phyloP scores from a whole-genome alignment of 2,329 filamentous ascomycete species.

The Tolypocladium sp. region DNA sequence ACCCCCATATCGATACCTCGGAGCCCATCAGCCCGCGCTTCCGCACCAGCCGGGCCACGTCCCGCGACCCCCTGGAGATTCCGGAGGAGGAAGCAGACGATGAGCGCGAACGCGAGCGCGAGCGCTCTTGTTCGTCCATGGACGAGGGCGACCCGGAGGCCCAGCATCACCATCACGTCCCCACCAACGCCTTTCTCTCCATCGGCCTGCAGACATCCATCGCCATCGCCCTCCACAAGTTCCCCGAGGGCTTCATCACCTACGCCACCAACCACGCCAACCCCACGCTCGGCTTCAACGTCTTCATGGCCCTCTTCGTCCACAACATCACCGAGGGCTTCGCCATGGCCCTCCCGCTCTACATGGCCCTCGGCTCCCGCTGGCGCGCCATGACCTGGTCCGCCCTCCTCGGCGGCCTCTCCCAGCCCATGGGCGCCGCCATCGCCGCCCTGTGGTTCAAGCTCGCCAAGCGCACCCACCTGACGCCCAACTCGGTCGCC shows the following conservation, averaged over 20 bases:
- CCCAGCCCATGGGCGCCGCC: conserved; percentile 77
- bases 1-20: conserved; percentile 14
- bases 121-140: conserved; percentile 15
- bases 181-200: conserved; percentile 84
- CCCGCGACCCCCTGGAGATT: conserved; percentile 25
- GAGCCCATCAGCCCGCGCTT: conserved; percentile 22
- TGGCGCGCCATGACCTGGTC: conserved; percentile 78
- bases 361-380: conserved; percentile 77
- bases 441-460: conserved; percentile 83
- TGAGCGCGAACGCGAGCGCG: conserved; percentile 12
- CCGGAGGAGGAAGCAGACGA: conserved; percentile 11
- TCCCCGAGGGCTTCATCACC: conserved; percentile 81
- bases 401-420: conserved; percentile 73
- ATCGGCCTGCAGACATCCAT: conserved; percentile 95
- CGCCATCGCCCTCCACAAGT: conserved; percentile 91
- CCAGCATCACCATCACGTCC: conserved; percentile 86
- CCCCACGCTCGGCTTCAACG: conserved; percentile 75
- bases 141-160: conserved; percentile 35
- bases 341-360: conserved; percentile 83
- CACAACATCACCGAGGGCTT: conserved; percentile 99
- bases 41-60: conserved; percentile 27
- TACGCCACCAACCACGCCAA: conserved; percentile 97
- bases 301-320: conserved; percentile 93
- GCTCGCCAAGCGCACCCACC: conserved; percentile 45
- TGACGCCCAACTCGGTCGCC: conserved; percentile 42